phyloP scores from a whole-genome alignment of 345 rosid species.

The Triadica sebifera region DNA sequence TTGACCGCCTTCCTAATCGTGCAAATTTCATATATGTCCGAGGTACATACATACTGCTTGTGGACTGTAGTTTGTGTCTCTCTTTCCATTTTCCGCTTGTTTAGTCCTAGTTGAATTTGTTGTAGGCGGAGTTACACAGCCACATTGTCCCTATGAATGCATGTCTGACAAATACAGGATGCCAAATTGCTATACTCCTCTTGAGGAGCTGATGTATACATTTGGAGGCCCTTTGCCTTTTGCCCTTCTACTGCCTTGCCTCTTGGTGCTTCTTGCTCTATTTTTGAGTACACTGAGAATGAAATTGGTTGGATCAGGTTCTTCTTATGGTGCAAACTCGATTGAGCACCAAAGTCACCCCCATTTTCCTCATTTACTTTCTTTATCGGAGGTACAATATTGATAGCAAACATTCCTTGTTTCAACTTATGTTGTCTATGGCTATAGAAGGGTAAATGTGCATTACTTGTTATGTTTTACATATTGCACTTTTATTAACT shows the following conservation, averaged over 20 bases:
- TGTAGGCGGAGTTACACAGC: slow-evolving; percentile 76
- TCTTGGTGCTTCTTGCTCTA: slow-evolving; percentile 69
- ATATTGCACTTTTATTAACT: slow-evolving; percentile 19
- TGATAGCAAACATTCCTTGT: slow-evolving; percentile 16
- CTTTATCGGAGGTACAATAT: slow-evolving; percentile 75
- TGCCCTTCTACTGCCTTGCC: slow-evolving; percentile 62
- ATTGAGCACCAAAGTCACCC: slow-evolving; percentile 61
- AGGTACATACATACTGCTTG: slow-evolving; percentile 44
- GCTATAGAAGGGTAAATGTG: slow-evolving; percentile 1
- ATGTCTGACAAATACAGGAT: slow-evolving; percentile 85
- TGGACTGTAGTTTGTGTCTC: slow-evolving; percentile 10
- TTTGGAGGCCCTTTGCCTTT: slow-evolving; percentile 96
- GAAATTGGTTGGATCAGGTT: slow-evolving; percentile 60
- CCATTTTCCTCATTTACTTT: slow-evolving; percentile 81
- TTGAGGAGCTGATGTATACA: slow-evolving; percentile 82
- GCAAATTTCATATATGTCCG: slow-evolving; percentile 76
- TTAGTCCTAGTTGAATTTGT: slow-evolving; percentile 31
- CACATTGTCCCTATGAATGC: slow-evolving; percentile 81
- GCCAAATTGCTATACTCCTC: slow-evolving; percentile 96
- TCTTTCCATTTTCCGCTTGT: not conserved
- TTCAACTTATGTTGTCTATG: slow-evolving; percentile 11
- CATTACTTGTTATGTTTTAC: slow-evolving; percentile 16
- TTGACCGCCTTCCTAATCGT: slow-evolving; percentile 76
- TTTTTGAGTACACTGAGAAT: slow-evolving; percentile 67
- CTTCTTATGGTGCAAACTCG: slow-evolving; percentile 50